Conservation (phyloP, 345 rosid species). For the Linum lewisii region DNA sequence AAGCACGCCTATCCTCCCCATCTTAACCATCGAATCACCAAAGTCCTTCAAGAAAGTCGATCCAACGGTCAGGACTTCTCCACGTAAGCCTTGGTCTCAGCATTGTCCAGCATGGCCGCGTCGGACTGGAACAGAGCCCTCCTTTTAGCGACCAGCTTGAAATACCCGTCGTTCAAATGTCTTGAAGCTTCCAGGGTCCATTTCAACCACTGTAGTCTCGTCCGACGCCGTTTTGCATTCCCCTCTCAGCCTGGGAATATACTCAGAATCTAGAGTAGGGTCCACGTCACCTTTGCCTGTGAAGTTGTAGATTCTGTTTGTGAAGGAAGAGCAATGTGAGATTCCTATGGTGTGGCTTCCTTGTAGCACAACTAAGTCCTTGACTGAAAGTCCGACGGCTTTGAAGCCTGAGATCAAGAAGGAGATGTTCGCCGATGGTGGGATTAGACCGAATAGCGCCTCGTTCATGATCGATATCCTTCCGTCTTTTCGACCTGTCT, state of each 20-base stretch:
- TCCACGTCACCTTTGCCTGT: constrained; percentile 52
- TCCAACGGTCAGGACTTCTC: neutral
- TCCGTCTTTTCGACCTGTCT: constrained; percentile 74
- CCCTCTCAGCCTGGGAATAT: constrained; percentile 29
- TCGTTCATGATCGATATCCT: constrained; percentile 34
- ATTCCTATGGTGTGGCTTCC: constrained; percentile 61
- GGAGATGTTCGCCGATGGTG: constrained; percentile 46
- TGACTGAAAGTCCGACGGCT: constrained; percentile 36
- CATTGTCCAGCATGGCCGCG: constrained; percentile 23
- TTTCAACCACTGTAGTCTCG: constrained; percentile 24
- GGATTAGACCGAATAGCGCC: constrained; percentile 34
- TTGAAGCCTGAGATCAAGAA: constrained; percentile 29
- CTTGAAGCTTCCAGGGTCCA: constrained; percentile 45
- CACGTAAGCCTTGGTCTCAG: neutral
- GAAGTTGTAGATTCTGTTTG: constrained; percentile 61
- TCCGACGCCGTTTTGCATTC: constrained; percentile 29
- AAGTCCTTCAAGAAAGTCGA: constrained; percentile 38
- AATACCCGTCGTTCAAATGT: constrained; percentile 45
- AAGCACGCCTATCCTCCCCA: constrained; percentile 58
- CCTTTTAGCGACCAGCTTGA: constrained; percentile 23
- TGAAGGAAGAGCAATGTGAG: constrained; percentile 41
- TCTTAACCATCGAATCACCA: constrained; percentile 52
- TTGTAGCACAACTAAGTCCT: constrained; percentile 63
- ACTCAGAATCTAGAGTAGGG: constrained; percentile 37
- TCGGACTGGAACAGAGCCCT: constrained; percentile 56